A percentile compares a stretch with the other conserved stretches of the same genome.
phyloP scores from a whole-genome alignment of 179 eudicot species.

The Pouteria campechiana region DNA sequence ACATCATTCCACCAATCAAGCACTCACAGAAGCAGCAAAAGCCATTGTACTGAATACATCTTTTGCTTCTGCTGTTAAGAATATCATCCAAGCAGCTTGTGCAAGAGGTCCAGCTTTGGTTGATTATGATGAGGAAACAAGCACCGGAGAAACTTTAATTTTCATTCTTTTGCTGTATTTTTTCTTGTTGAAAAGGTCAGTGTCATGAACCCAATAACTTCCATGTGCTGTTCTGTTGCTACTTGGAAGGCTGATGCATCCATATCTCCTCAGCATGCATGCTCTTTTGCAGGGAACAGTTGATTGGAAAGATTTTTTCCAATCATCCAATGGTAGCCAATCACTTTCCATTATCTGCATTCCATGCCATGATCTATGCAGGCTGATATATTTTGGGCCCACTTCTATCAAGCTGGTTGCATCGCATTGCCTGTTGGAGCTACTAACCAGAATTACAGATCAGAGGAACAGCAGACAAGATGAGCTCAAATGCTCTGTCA shows the following conservation, averaged over 20 bases:
- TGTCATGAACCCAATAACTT: background rate
- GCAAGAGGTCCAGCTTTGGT: slow-evolving; percentile 42
- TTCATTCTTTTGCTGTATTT: slow-evolving; percentile 44
- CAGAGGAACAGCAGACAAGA: slow-evolving; percentile 21
- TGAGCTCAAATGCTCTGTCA: slow-evolving; percentile 18
- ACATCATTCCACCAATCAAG: slow-evolving; percentile 60
- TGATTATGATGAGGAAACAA: slow-evolving; percentile 51
- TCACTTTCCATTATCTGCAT: slow-evolving; percentile 38
- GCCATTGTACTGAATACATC: slow-evolving; percentile 49
- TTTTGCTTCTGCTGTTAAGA: slow-evolving; percentile 36
- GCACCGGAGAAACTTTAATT: slow-evolving; percentile 37
- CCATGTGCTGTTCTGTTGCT: background rate
- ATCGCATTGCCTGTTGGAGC: slow-evolving; percentile 66
- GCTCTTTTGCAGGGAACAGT: slow-evolving; percentile 52
- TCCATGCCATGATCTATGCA: slow-evolving; percentile 61
- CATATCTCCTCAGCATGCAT: slow-evolving; percentile 30
- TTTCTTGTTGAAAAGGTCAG: slow-evolving; percentile 66
- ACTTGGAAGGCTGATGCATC: slow-evolving; percentile 5
- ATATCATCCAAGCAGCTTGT: slow-evolving; percentile 34
- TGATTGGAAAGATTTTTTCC: slow-evolving; percentile 39
- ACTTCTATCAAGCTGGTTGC: slow-evolving; percentile 48
- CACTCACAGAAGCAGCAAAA: slow-evolving; percentile 55
- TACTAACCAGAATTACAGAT: slow-evolving; percentile 42
- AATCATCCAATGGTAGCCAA: slow-evolving; percentile 15
- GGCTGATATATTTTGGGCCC: slow-evolving; percentile 68